A percentile compares a stretch with the other conserved stretches of the same genome.
Evolutionary conservation across 148 eudicot genomes (phyloP).

Genomic region (Silene uniflora): DNA sequence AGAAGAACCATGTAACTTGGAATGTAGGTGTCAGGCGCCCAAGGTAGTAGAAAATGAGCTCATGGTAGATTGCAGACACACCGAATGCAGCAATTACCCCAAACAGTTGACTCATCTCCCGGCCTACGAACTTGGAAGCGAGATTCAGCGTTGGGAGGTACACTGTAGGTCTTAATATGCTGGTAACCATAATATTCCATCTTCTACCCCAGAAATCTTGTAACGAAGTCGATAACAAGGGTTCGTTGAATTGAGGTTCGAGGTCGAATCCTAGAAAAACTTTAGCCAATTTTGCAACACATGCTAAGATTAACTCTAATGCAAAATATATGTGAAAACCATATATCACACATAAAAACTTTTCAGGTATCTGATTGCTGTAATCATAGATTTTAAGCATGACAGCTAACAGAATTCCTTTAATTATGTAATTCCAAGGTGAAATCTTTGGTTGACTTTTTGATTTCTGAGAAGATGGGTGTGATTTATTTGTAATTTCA

Average conservation of each 20-base stretch:
- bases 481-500: slow-evolving; percentile 3
- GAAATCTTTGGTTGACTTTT: slow-evolving; percentile 7
- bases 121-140: slow-evolving; percentile 20
- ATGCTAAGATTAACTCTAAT: slow-evolving; percentile 36
- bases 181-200: slow-evolving; percentile 52
- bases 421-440: slow-evolving; percentile 32
- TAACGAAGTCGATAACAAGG: slow-evolving; percentile 45
- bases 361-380: slow-evolving; percentile 31
- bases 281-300: slow-evolving; percentile 24
- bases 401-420: slow-evolving; percentile 26
- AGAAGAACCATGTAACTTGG: slow-evolving; percentile 39
- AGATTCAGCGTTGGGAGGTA: slow-evolving; percentile 31
- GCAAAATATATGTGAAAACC: slow-evolving; percentile 36
- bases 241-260: slow-evolving; percentile 48
- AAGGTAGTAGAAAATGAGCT: slow-evolving; percentile 40
- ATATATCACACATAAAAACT: slow-evolving; percentile 23
- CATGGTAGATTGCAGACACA: slow-evolving; percentile 48
- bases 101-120: slow-evolving; percentile 19
- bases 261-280: slow-evolving; percentile 31
- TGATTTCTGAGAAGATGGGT: slow-evolving; percentile 14
- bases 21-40: slow-evolving; percentile 39
- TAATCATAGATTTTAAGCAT: slow-evolving; percentile 26
- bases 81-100: slow-evolving; percentile 27
- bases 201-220: slow-evolving; percentile 61
- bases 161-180: slow-evolving; percentile 40